phyloP scores from a whole-genome alignment of 352 stramenopile species.

The Thraustochytrium striatum region DNA sequence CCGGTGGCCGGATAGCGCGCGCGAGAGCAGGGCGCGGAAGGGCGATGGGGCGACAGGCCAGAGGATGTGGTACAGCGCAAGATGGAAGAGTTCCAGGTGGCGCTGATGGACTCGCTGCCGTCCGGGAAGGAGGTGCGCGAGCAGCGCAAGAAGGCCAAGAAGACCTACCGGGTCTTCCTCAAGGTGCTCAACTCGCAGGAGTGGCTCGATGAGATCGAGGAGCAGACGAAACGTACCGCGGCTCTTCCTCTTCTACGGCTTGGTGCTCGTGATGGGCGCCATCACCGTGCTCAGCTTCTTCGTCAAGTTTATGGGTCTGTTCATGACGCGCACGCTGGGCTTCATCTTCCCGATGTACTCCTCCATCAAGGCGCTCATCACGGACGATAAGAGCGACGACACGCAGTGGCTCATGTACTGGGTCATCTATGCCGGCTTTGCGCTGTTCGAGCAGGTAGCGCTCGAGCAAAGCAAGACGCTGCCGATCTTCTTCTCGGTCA shows the following conservation, averaged over 20 bases:
- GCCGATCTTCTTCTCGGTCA: slow-evolving; percentile 38
- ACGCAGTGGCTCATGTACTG: slow-evolving; percentile 84
- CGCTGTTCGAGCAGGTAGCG: slow-evolving; percentile 30
- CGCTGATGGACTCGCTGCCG: slow-evolving; percentile 10
- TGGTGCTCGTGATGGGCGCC: not conserved
- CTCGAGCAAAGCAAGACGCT: slow-evolving; percentile 14
- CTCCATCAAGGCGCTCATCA: slow-evolving; percentile 79
- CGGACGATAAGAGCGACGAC: slow-evolving; percentile 67
- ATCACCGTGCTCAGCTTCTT: slow-evolving; percentile 18
- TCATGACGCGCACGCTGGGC: slow-evolving; percentile 61
- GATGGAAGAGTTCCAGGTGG: slow-evolving; percentile 18
- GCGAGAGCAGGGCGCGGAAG: no score
- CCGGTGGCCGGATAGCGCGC: no score
- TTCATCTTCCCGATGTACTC: slow-evolving; percentile 80
- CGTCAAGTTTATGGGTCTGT: slow-evolving; percentile 37
- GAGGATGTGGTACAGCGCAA: no score
- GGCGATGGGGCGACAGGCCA: no score
- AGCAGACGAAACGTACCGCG: not conserved
- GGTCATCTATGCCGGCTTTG: slow-evolving; percentile 55
- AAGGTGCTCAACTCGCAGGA: not conserved
- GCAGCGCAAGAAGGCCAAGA: slow-evolving; percentile 4
- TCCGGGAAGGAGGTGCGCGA: slow-evolving; percentile 1
- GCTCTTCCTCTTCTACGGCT: not conserved
- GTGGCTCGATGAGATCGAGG: slow-evolving; percentile 37
- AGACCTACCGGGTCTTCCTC: slow-evolving; percentile 19